phyloP scores from a whole-genome alignment of 2,329 filamentous ascomycete species.

The Ophiosphaerella narmari region DNA sequence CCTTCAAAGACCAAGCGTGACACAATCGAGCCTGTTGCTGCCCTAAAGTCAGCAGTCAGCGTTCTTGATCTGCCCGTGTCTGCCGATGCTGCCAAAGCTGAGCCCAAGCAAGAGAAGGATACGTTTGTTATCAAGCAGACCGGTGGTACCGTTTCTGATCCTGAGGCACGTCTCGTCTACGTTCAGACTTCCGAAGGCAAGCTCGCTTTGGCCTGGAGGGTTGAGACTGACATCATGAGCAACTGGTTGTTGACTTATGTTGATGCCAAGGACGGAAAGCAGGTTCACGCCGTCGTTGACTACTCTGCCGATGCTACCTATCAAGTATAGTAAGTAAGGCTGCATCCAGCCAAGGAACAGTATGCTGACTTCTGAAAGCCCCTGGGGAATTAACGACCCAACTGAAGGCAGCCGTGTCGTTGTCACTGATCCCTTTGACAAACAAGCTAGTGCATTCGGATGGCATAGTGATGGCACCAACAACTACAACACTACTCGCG shows the following conservation, averaged over 20 bases:
- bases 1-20: slow-evolving; percentile 49
- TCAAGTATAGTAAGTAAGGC: slow-evolving; percentile 55
- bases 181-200: slow-evolving; percentile 54
- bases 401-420: slow-evolving; percentile 52
- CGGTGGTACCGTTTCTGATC: slow-evolving; percentile 56
- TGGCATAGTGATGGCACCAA: slow-evolving; percentile 57
- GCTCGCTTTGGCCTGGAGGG: slow-evolving; percentile 60
- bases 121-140: slow-evolving; percentile 55
- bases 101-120: slow-evolving; percentile 42
- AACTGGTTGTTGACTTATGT: slow-evolving; percentile 66
- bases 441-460: slow-evolving; percentile 55
- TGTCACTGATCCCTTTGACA: slow-evolving; percentile 57
- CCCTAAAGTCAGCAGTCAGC: slow-evolving; percentile 49
- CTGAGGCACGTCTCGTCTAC: slow-evolving; percentile 62
- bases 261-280: slow-evolving; percentile 54
- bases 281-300: slow-evolving; percentile 61
- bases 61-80: slow-evolving; percentile 50
- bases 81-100: slow-evolving; percentile 47
- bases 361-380: slow-evolving; percentile 19
- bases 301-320: slow-evolving; percentile 62
- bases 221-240: slow-evolving; percentile 62
- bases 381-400: slow-evolving; percentile 61
- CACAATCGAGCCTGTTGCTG: slow-evolving; percentile 51
- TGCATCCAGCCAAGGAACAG: background rate
- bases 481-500: slow-evolving; percentile 59